Percentiles rank a stretch among this genome's conserved stretches.
Conservation (phyloP, 208 protist genomes). For the Acanthamoeba castellanii region DNA sequence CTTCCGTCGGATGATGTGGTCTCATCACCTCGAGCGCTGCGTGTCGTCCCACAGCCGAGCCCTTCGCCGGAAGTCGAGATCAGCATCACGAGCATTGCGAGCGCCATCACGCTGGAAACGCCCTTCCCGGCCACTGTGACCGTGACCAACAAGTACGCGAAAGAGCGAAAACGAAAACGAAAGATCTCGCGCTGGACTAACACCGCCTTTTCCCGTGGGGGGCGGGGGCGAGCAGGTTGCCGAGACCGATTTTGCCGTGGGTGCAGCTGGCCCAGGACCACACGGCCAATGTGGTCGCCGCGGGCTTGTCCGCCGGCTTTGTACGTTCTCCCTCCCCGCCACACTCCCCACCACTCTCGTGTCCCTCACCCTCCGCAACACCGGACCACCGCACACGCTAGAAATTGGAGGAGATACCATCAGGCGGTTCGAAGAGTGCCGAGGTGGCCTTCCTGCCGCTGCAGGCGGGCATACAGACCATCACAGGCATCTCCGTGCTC, state of each 20-base stretch:
- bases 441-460: constrained; percentile 17
- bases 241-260: not conserved
- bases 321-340: not conserved
- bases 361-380: too few relatives aligned
- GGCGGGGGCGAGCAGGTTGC: not conserved
- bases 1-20: not conserved
- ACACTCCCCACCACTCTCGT: too few relatives aligned
- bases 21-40: not conserved
- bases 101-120: not conserved
- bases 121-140: constrained; percentile 15
- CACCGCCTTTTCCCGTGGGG: not conserved
- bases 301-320: constrained; percentile 2
- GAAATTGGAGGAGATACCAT: constrained; percentile 27
- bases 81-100: not conserved
- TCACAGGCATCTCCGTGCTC: constrained; percentile 45
- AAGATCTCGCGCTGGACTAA: too few relatives aligned
- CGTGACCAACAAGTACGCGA: not conserved
- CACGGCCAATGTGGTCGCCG: constrained; percentile 5
- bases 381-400: not conserved
- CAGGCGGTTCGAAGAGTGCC: constrained; percentile 1
- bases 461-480: constrained; percentile 14
- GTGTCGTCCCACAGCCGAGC: not conserved
- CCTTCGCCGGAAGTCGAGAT: constrained; percentile 18
- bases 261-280: constrained; percentile 9
- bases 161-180: too few relatives aligned